Conservation (phyloP, 2,329 filamentous ascomycete species). For the Paramyrothecium sp. region DNA sequence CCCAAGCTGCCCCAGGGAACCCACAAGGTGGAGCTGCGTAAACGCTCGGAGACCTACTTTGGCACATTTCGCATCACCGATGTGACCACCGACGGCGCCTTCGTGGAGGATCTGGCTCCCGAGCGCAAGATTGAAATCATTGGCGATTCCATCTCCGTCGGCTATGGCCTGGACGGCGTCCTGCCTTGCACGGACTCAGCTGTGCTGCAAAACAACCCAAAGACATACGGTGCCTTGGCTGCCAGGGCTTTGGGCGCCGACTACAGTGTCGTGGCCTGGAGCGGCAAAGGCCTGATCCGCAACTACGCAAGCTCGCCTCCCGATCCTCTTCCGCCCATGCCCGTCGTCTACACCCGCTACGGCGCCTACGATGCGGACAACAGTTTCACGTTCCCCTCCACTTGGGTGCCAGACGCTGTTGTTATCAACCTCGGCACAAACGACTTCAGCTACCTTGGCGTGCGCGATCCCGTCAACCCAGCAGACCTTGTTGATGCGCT, state of each 20-base stretch:
- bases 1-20: slow-evolving; percentile 26
- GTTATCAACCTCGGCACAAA: slow-evolving; percentile 45
- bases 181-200: slow-evolving; percentile 38
- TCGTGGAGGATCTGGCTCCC: slow-evolving; percentile 16
- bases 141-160: slow-evolving; percentile 43
- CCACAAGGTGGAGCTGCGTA: slow-evolving; percentile 35
- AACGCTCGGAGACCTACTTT: slow-evolving; percentile 34
- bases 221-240: slow-evolving; percentile 40
- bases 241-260: slow-evolving; percentile 38
- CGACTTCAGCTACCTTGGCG: slow-evolving; percentile 35
- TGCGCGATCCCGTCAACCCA: slow-evolving; percentile 24
- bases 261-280: slow-evolving; percentile 42
- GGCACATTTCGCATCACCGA: slow-evolving; percentile 15
- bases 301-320: slow-evolving; percentile 30
- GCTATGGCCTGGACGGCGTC: slow-evolving; percentile 40
- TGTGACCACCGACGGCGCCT: slow-evolving; percentile 21
- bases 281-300: slow-evolving; percentile 38
- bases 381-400: slow-evolving; percentile 33
- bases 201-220: slow-evolving; percentile 34
- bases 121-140: slow-evolving; percentile 39
- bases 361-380: slow-evolving; percentile 35
- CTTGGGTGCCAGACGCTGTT: slow-evolving; percentile 28
- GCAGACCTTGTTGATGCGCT: slow-evolving; percentile 23
- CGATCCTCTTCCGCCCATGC: slow-evolving; percentile 33
- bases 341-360: slow-evolving; percentile 38